A percentile compares a stretch with the other conserved stretches of the same genome.
These are phyloP conservation scores for Colletotrichum horii DNA, from an alignment of 2,329 filamentous ascomycete genomes.

Conservation along the genomic window DNA sequence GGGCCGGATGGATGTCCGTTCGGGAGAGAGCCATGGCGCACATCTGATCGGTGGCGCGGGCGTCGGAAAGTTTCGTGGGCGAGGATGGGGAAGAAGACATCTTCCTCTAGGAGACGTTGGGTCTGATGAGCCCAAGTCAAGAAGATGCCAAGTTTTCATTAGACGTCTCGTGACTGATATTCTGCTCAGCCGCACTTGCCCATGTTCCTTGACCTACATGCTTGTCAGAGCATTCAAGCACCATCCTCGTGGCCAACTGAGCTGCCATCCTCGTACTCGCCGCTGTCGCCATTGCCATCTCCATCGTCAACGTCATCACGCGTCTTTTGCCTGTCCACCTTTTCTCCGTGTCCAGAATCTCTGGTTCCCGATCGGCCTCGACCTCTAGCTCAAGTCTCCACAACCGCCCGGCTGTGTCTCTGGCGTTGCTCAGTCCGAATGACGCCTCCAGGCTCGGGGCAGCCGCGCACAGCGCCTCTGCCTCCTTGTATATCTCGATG, in stretches of 20 bases:
- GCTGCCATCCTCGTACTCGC: neutral
- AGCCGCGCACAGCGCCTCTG: too few relatives aligned
- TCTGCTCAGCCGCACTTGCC: neutral
- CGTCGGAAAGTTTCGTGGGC: neutral
- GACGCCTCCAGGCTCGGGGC: too few relatives aligned
- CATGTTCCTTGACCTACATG: neutral
- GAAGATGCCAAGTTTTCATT: neutral
- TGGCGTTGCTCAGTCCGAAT: too few relatives aligned
- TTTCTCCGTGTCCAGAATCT: too few relatives aligned
- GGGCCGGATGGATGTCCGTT: too few relatives aligned
- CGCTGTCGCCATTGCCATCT: neutral
- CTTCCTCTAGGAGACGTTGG: neutral
- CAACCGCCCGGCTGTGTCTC: too few relatives aligned
- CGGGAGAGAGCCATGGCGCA: neutral
- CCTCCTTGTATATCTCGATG: neutral
- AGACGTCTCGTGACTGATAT: neutral
- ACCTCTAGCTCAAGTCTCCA: neutral
- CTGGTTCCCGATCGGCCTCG: too few relatives aligned
- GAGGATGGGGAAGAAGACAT: neutral
- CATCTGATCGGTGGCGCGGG: neutral
- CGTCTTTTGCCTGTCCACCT: neutral
- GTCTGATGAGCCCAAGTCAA: neutral
- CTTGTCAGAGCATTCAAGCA: neutral
- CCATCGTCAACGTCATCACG: neutral
- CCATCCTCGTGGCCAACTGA: neutral